These are phyloP conservation scores for Xylaria hypoxylon DNA, from an alignment of 2,329 filamentous ascomycete genomes.

Conservation along the genomic window DNA sequence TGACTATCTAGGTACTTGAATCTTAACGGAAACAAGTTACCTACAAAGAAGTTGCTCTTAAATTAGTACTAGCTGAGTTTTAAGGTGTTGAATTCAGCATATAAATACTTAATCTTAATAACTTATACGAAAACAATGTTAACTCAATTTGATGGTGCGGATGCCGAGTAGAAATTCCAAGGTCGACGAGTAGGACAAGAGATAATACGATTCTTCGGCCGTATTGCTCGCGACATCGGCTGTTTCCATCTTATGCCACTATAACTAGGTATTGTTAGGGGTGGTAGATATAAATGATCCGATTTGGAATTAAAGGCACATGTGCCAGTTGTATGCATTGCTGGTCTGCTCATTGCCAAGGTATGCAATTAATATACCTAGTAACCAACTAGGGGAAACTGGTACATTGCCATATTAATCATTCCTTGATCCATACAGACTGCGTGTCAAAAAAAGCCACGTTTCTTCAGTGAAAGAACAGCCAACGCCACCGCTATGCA, in stretches of 20 bases:
- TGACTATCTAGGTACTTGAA: too few relatives aligned
- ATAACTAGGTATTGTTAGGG: not conserved
- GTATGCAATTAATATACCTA: not conserved
- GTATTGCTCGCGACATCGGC: not conserved
- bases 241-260: not conserved
- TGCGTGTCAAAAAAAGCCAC: constrained; percentile 5
- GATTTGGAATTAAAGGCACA: not conserved
- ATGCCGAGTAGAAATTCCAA: not conserved
- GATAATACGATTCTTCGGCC: not conserved
- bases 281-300: not conserved
- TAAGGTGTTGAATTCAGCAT: too few relatives aligned
- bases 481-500: constrained; percentile 61
- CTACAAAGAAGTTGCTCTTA: too few relatives aligned
- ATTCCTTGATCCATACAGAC: not conserved
- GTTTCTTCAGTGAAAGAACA: constrained; percentile 22
- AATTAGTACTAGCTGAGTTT: too few relatives aligned
- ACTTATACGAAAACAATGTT: too few relatives aligned
- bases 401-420: constrained; percentile 14
- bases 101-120: too few relatives aligned
- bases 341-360: not conserved
- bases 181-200: not conserved
- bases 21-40: too few relatives aligned
- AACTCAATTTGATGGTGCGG: too few relatives aligned
- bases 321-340: constrained; percentile 4
- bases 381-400: constrained; percentile 9